Base-by-base conservation (phyloP, 805 yeast genomes). In the Candida alai region DNA sequence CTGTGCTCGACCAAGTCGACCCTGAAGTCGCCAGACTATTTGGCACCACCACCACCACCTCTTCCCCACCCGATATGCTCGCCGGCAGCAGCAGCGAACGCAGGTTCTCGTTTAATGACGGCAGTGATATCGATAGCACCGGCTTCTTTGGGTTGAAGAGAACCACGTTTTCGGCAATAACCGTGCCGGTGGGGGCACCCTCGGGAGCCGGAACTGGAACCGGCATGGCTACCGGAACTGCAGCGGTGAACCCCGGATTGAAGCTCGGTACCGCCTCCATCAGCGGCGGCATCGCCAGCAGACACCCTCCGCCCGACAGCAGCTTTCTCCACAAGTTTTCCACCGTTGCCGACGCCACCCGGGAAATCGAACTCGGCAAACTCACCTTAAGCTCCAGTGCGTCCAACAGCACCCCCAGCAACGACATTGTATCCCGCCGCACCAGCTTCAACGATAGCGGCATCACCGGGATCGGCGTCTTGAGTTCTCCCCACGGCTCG, bases 341-440 rank as follows among this genome's bases (percentile, higher is more conserved):
- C 5, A 62, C 76, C 2, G 80, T 80, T 12, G 80, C 83, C 5
- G 85, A 80, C 37, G 80, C 82, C 30, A 80, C 87, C 0, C 65
- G 82, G 47, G 87, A 80, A 44, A 65, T 78, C 28, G 85, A 79
- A 45, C 45, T 70, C 10, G 49, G 70, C 14, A 52, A 47, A 21
- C 47, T 63, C 30, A 41, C 57, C n/a, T 44, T 62, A 15, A 16
- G 24, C 17, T 16, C 16, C 12, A 12, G 5, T n/a, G 45, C 47
- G 42, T 43, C 59, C 4, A 68, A 82, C 56, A 68, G 81, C 58
- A 65, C 80, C 1, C 8, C 27, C 13, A n/a, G n/a, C n/a, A 16
- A 30, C 24, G 31, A 28, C 14, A n/a, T 7, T 18, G 45, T 45
- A 43, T 43, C 58, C 4, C 68, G 83, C 56, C 68, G 81, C 58